Base-by-base conservation (phyloP, 2,329 filamentous ascomycete species). In the Fusarium scirpi region DNA sequence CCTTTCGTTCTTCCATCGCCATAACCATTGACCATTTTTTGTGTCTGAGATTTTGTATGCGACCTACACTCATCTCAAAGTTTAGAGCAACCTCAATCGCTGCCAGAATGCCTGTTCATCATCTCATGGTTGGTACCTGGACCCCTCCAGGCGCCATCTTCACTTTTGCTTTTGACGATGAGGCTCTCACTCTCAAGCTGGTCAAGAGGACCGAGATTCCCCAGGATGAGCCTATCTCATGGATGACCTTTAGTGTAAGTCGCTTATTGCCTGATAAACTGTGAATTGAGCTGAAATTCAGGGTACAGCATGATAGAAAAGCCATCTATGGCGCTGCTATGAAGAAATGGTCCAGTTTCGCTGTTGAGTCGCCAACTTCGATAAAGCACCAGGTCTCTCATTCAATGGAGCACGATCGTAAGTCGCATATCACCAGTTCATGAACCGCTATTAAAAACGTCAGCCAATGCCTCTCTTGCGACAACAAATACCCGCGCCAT, bases 61-160 rank as follows among this genome's bases (percentile, higher is more conserved):
- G 58, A 52, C 34, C 51, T 68, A 58, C 58, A 59, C n/a, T 62
- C 47, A 34, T 62, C 66, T 58, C 46, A 48, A 48, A 58, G 58
- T 48, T 62, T 46, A 69, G 53, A 69, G 73, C 58, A 58, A 64
- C 63, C 6, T 27, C 65, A 44, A 61, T 51, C 32, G 54, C 46
- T 16, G 46, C 64, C 30, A 86, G 79, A 66, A 95, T 95, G 91
- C 90, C 92, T 51, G 73, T 89, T 78, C 94, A 97, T 80, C 93
- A 97, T 83, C 85, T 97, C 78, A 96, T 97, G 92, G 90, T 95
- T 77, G 94, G 94, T 69, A 97, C 94, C 58, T 97, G 94, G 93
- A 95, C 93, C 66, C 92, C 92, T 62, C 94, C 94, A 58, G 94
- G 93, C 48, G 92, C 93, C 79, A 96, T 97, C 76, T 96, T 96